Evolutionary conservation across 306 rosid genomes (phyloP).

Genomic region (Vigna nakashimae): DNA sequence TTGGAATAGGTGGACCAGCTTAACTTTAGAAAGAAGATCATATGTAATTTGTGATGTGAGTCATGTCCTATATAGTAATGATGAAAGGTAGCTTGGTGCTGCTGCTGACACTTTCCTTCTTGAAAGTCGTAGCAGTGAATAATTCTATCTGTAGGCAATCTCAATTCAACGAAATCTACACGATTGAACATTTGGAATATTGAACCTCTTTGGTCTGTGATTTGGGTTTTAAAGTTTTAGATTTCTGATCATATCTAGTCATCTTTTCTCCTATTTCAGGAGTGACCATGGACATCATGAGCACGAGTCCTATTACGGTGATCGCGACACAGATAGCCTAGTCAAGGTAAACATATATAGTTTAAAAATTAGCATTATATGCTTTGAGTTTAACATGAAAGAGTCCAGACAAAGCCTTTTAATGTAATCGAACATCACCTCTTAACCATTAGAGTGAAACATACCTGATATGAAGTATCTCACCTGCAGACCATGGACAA

Average conservation of each 20-base stretch:
- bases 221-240: conserved; percentile 30
- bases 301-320: conserved; percentile 94
- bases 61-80: conserved; percentile 34
- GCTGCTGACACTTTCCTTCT: conserved; percentile 18
- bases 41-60: conserved; percentile 28
- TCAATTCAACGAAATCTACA: conserved; percentile 30
- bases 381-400: conserved; percentile 34
- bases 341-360: conserved; percentile 69
- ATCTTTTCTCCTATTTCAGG: conserved; percentile 58
- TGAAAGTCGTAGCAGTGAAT: conserved; percentile 16
- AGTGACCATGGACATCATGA: conserved; percentile 91
- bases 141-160: conserved; percentile 20
- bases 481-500: conserved; percentile 81
- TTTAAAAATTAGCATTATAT: conserved; percentile 35
- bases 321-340: conserved; percentile 88
- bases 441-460: conserved; percentile 37
- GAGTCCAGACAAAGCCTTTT: conserved; percentile 22
- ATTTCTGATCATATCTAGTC: conserved; percentile 23
- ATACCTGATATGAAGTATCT: conserved; percentile 43
- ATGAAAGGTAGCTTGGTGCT: conserved; percentile 14
- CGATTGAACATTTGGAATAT: conserved; percentile 35
- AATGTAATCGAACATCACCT: conserved; percentile 21
- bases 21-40: background rate
- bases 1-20: conserved; percentile 30
- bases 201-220: conserved; percentile 18